Evolutionary conservation across 116 monocot species (phyloP).

Genomic region (Zostera marina): DNA sequence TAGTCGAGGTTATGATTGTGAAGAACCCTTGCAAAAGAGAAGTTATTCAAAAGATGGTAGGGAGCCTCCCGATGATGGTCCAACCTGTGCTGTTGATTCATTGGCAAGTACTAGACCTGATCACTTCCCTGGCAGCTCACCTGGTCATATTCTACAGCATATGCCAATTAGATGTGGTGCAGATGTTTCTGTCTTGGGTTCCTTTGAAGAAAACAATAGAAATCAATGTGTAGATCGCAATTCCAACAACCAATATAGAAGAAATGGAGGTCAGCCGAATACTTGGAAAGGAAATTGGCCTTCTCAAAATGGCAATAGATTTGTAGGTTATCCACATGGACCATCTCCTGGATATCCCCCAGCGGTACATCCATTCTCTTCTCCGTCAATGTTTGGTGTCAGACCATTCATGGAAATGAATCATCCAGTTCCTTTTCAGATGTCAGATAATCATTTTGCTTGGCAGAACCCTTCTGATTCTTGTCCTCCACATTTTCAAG

Average conservation of each 20-base stretch:
- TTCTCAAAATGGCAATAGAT: slow-evolving; percentile 44
- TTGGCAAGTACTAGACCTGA: slow-evolving; percentile 17
- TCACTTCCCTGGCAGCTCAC: slow-evolving; percentile 18
- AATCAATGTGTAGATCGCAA: slow-evolving; percentile 28
- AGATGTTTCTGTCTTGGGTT: slow-evolving; percentile 22
- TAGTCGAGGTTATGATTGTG: slow-evolving; percentile 17
- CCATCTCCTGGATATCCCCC: slow-evolving; percentile 49
- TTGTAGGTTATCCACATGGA: slow-evolving; percentile 43
- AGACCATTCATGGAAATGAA: slow-evolving; percentile 50
- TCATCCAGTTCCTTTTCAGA: slow-evolving; percentile 33
- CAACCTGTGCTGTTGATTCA: slow-evolving; percentile 6
- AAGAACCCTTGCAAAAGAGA: slow-evolving; percentile 17
- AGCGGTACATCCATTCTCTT: slow-evolving; percentile 31
- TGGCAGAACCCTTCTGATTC: slow-evolving; percentile 38
- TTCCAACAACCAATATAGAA: slow-evolving; percentile 24
- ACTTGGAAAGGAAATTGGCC: slow-evolving; percentile 45
- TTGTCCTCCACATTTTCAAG: slow-evolving; percentile 27
- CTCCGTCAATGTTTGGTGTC: slow-evolving; percentile 43
- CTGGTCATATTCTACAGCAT: slow-evolving; percentile 16
- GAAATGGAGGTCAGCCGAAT: slow-evolving; percentile 23
- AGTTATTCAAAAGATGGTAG: slow-evolving; percentile 15
- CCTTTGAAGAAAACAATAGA: slow-evolving; percentile 42
- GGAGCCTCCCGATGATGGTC: slow-evolving; percentile 9
- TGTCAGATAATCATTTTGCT: slow-evolving; percentile 28
- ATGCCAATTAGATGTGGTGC: slow-evolving; percentile 22